Conservation (phyloP, 495 filamentous ascomycete species). For the Clohesyomyces aquaticus region DNA sequence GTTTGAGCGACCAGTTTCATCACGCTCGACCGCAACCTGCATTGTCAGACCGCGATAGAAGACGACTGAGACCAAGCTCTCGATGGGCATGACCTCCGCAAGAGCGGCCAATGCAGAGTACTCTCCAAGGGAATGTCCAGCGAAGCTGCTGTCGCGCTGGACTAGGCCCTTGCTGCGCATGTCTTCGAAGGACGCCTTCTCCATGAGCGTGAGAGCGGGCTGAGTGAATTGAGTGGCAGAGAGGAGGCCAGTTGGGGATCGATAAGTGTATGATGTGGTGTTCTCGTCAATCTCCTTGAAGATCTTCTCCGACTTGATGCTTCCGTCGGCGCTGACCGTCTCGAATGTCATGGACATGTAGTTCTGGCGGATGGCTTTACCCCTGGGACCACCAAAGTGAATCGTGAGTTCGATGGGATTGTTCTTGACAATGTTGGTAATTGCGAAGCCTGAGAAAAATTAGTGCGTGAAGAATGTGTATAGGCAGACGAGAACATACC, state of each 20-base stretch:
- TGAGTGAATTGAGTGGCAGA: slow-evolving; percentile 99
- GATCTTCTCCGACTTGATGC: slow-evolving; percentile 96
- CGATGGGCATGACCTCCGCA: slow-evolving; percentile 98
- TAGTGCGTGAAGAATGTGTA: slow-evolving; percentile 42
- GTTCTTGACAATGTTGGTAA: slow-evolving; percentile 98
- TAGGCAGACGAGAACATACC: slow-evolving; percentile 58
- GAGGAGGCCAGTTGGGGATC: slow-evolving; percentile 90
- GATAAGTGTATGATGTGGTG: slow-evolving; percentile 94
- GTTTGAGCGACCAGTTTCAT: slow-evolving; percentile 88
- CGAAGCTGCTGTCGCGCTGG: slow-evolving; percentile 93
- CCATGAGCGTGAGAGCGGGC: slow-evolving; percentile 96
- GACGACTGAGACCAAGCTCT: slow-evolving; percentile 95
- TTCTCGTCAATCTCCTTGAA: slow-evolving; percentile 95
- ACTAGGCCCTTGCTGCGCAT: slow-evolving; percentile 97
- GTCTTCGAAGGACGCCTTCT: slow-evolving; percentile 99
- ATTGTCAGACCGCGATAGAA: slow-evolving; percentile 99
- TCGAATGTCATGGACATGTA: slow-evolving; percentile 99
- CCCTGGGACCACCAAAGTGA: slow-evolving; percentile 94
- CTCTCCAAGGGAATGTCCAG: slow-evolving; percentile 96
- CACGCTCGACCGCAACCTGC: slow-evolving; percentile 98
- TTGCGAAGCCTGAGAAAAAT: slow-evolving; percentile 75
- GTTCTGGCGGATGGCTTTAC: slow-evolving; percentile 95
- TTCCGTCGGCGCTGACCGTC: slow-evolving; percentile 85
- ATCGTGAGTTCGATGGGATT: slow-evolving; percentile 99
- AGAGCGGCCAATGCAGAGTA: slow-evolving; percentile 96